These are phyloP conservation scores for Naganishia liquefaciens DNA, from an alignment of 1,284 basidiomycete genomes.

Conservation along the genomic window DNA sequence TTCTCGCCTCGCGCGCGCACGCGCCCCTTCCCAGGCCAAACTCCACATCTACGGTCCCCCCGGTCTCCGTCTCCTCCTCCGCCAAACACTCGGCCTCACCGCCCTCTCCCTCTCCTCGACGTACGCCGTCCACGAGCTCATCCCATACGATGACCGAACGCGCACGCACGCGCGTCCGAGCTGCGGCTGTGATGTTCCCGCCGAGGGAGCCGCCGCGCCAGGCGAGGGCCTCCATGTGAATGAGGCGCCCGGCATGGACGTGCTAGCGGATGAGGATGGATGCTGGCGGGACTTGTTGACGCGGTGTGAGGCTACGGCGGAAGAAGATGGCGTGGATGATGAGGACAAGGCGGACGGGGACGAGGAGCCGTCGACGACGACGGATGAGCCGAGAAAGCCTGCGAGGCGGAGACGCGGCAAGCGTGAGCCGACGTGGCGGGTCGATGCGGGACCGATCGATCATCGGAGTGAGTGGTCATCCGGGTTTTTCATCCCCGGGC, in stretches of 20 bases:
- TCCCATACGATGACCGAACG: constrained; percentile 50
- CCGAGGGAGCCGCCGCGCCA: not conserved
- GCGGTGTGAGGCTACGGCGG: constrained; percentile 6
- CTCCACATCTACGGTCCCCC: constrained; percentile 81
- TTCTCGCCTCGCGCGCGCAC: too few relatives aligned
- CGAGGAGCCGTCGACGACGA: constrained; percentile 35
- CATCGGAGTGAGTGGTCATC: constrained; percentile 69
- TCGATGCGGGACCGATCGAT: constrained; percentile 74
- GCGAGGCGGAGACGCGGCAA: constrained; percentile 41
- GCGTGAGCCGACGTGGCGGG: constrained; percentile 57
- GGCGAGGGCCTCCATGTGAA: constrained; percentile 62
- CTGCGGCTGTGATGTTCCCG: constrained; percentile 7
- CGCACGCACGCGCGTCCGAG: constrained; percentile 1
- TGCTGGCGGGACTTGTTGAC: constrained; percentile 66
- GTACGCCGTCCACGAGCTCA: constrained; percentile 79
- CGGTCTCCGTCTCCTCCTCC: constrained; percentile 76
- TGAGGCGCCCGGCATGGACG: constrained; percentile 68
- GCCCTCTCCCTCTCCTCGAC: constrained; percentile 64
- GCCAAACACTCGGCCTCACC: constrained; percentile 71
- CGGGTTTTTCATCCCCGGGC: not conserved
- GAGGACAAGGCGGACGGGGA: too few relatives aligned
- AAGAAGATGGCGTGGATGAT: not conserved
- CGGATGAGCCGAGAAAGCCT: constrained; percentile 39
- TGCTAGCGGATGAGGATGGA: constrained; percentile 65
- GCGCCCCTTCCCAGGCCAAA: constrained; percentile 57